Base-by-base conservation (phyloP, 2,329 filamentous ascomycete genomes). In the Dryadomyces quercus-mongolicae region DNA sequence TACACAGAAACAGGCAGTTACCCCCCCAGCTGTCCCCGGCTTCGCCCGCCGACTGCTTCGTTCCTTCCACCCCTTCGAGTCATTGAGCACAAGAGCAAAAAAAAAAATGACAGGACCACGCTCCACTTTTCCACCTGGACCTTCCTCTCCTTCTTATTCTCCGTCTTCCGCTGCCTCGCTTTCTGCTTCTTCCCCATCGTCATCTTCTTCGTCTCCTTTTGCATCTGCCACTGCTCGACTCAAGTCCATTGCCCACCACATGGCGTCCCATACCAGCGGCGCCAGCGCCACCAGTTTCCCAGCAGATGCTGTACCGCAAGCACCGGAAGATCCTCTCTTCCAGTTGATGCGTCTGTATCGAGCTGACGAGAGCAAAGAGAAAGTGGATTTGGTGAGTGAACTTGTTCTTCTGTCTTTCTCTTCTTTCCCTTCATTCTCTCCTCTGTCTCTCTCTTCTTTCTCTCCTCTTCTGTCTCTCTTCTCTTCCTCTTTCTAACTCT, bases 311-410 rank as follows among this genome's bases (percentile, higher is more conserved):
- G 88, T 96, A 56, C 88, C 91, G 64, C 85, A 92, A 71, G 93
- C 93, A 57, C 91, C 93, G 49, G 91, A 95, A 70, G 93, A 98
- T 72, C 84, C 92, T 60, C 81, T 98, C 67, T 98, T 98, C 67
- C 91, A 92, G 55, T 75, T 98, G 64, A 90, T 92, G 80, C 82
- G 86, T 59, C 90, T 88, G 58, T 98, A 85, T 76, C 83, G 83
- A 65, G 86, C 86, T 59, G 93, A 98, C 66, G 72, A 80, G 57
- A 77, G 75, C 68, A 70, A 77, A 55, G 82, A 88, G 70, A 98
- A 98, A 74, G 86, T 98, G 61, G 93, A 98, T 72, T 72, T 98
- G 71, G 91, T 93, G 67, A 80, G 76, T 56, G 15, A 22, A n/a
- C n/a, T 15, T 42, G 7, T n/a, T n/a, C 9, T 42, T 20, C 16